Evolutionary conservation across 441 rosid genomes (phyloP), one percentile per base, ranked within the genome.

Genomic region (Biscutella laevigata): DNA sequence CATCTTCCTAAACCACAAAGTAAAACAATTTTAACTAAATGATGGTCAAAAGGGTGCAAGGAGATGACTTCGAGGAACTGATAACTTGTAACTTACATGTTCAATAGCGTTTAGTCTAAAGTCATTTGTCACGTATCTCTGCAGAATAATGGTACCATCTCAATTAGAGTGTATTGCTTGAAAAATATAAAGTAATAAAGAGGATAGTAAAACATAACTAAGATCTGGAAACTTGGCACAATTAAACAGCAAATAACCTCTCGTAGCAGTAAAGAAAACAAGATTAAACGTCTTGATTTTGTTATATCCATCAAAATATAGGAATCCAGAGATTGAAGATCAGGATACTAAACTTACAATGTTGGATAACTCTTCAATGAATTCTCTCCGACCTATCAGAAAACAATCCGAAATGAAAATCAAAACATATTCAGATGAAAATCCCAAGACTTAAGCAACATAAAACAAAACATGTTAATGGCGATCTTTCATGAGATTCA

Each of bases 321-420:
- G 9, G 10, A 48, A 22, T n/a, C 13, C 5, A 56, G 50, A 55
- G 51, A 57, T 57, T 4, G 43, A 63, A 59, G 42, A 50, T 33
- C 27, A 40, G 16, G 53, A 67, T 38, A 37, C 15, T 24, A 49
- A 5, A 59, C 90, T 62, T 86, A 89, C 95, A 43, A 69, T 55
- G 49, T 57, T 69, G 21, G 86, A 59, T 15, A 75, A 61, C 42
- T 84, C 97, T 55, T 84, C 90, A 22, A 66, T 38, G 27, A 86
- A 79, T 46, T 80, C 91, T 43, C 74, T 75, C 62, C 64, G 62
- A 25, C 82, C 94, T 89, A 78, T 72, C 34, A 49, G 29, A 36
- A 59, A 52, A 69, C 2, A 70, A 12, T 39, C 68, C 22, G n/a
- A n/a, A 64, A 65, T 22, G 19, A 9, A 37, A 50, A 44, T 50